These are phyloP conservation scores for Puccinia coronata DNA, from an alignment of 1,284 basidiomycete species.

Conservation along the genomic window DNA sequence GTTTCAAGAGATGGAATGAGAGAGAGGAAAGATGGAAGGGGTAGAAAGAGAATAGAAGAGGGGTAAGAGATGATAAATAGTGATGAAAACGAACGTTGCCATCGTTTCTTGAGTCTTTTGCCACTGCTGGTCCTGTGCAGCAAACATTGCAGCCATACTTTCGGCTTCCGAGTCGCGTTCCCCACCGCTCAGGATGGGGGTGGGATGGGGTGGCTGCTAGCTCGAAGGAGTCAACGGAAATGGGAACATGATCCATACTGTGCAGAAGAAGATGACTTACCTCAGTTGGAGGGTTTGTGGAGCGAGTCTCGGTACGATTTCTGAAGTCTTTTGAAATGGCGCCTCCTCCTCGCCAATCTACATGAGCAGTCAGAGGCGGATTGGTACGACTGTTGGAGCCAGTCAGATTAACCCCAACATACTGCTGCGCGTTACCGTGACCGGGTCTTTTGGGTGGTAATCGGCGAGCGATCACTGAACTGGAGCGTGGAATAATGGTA, in stretches of 20 bases:
- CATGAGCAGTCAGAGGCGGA: constrained; percentile 43
- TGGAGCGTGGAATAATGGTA: constrained; percentile 86
- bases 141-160: constrained; percentile 94
- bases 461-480: constrained; percentile 88
- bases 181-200: constrained; percentile 49
- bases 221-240: background rate
- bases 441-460: constrained; percentile 80
- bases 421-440: constrained; percentile 87
- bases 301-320: constrained; percentile 52
- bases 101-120: constrained; percentile 95
- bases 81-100: constrained; percentile 77
- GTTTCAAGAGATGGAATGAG: background rate
- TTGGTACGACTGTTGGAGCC: constrained; percentile 36
- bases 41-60: constrained; percentile 12
- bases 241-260: background rate
- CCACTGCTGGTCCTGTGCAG: constrained; percentile 86
- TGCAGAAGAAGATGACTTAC: background rate
- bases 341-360: constrained; percentile 51
- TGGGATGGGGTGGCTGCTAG: background rate
- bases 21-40: background rate
- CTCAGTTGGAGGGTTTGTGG: constrained; percentile 53
- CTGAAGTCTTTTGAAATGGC: constrained; percentile 61
- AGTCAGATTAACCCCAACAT: constrained; percentile 67
- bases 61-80: constrained; percentile 58
- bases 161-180: constrained; percentile 72